A percentile compares a stretch with the other conserved stretches of the same genome.
These are phyloP conservation scores for Collybia mongolica DNA, from an alignment of 768 basidiomycete species.

Conservation along the genomic window DNA sequence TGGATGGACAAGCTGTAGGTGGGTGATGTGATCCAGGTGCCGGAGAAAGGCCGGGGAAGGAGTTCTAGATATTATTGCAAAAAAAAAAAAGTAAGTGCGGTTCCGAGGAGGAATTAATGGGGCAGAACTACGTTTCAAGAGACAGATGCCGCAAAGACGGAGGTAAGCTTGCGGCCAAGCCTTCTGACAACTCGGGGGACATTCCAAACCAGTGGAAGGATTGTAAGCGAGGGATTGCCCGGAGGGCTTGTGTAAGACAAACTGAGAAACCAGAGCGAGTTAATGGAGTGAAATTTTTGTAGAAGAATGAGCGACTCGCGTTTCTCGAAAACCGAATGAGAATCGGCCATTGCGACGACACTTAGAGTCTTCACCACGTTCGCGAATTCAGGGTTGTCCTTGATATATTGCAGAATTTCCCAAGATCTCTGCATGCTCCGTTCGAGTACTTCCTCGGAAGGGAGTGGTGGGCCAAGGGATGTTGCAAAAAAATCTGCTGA, in stretches of 20 bases:
- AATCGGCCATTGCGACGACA: constrained; percentile 32
- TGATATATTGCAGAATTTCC: constrained; percentile 37
- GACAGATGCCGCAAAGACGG: constrained; percentile 21
- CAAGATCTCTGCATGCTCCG: constrained; percentile 35
- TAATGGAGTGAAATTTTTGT: background rate
- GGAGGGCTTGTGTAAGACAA: constrained; percentile 30
- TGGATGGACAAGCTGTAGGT: constrained; percentile 28
- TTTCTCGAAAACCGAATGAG: constrained; percentile 33
- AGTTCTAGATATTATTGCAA: too few relatives aligned
- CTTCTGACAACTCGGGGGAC: constrained; percentile 23
- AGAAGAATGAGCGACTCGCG: constrained; percentile 17
- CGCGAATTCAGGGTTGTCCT: constrained; percentile 31
- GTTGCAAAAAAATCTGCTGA: constrained; percentile 23
- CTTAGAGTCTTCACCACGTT: constrained; percentile 32
- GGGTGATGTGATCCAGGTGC: constrained; percentile 22
- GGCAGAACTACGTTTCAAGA: constrained; percentile 26
- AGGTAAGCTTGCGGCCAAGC: constrained; percentile 28
- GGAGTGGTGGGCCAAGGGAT: constrained; percentile 25
- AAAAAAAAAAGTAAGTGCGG: too few relatives aligned
- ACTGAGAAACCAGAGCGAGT: constrained; percentile 20
- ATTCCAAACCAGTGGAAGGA: constrained; percentile 38
- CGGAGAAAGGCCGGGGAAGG: constrained; percentile 20
- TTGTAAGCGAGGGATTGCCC: constrained; percentile 27
- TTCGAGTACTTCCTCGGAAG: constrained; percentile 24
- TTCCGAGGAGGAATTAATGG: too few relatives aligned